Percentiles rank a stretch among this genome's conserved stretches.
These are phyloP conservation scores for Diaporthe capsici DNA, from an alignment of 2,329 filamentous ascomycete species.

Conservation along the genomic window DNA sequence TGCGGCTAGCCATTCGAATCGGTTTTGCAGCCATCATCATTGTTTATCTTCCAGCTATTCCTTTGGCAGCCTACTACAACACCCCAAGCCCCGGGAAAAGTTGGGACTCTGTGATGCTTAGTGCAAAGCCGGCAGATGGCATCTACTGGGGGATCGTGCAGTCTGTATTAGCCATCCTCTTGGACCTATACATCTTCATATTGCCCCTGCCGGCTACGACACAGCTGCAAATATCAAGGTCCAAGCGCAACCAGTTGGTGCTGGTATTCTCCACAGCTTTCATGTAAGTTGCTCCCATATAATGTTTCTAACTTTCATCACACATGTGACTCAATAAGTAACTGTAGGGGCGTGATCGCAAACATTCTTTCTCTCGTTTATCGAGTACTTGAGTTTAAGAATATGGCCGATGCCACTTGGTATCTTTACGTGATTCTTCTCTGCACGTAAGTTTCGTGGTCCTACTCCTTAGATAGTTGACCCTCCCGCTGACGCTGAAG, in stretches of 20 bases:
- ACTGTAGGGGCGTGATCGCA: conserved; percentile 37
- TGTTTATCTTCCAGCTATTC: conserved; percentile 33
- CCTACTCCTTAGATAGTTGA: neutral
- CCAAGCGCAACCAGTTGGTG: conserved; percentile 34
- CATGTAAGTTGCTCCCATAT: conserved; percentile 21
- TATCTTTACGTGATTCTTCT: conserved; percentile 30
- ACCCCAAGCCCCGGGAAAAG: conserved; percentile 35
- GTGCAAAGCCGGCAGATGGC: neutral
- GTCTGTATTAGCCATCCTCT: conserved; percentile 27
- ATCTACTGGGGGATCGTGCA: conserved; percentile 40
- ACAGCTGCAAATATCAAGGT: conserved; percentile 20
- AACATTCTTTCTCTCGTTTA: conserved; percentile 42
- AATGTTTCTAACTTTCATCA: neutral
- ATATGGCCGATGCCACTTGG: conserved; percentile 40
- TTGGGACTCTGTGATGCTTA: conserved; percentile 38
- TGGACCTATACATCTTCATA: conserved; percentile 45
- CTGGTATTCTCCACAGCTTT: conserved; percentile 42
- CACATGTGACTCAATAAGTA: neutral
- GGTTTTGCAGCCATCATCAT: conserved; percentile 26
- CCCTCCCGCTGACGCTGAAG: neutral
- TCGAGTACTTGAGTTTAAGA: conserved; percentile 29
- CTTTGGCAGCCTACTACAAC: conserved; percentile 22
- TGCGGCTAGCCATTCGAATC: conserved; percentile 19
- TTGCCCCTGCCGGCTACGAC: conserved; percentile 41
- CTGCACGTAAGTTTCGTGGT: conserved; percentile 36